Evolutionary conservation across 768 basidiomycete genomes (phyloP).

Genomic region (Rhodotorula graminis): DNA sequence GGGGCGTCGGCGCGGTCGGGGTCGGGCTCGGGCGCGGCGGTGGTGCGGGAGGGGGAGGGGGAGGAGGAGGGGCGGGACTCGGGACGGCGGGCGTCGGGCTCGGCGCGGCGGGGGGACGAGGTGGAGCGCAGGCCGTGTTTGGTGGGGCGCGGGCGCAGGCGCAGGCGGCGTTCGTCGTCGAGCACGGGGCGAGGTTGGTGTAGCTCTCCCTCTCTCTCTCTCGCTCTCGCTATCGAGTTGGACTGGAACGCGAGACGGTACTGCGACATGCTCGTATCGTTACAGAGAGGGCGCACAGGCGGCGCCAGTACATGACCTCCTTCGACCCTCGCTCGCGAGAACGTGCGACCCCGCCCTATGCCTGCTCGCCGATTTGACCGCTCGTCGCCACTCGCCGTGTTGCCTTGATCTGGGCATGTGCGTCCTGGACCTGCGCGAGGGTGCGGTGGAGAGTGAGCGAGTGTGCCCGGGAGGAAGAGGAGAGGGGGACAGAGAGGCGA

Average conservation of each 20-base stretch:
- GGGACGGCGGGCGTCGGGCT: slow-evolving; percentile 16
- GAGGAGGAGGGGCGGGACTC: neutral
- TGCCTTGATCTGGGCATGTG: slow-evolving; percentile 24
- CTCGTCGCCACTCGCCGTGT: slow-evolving; percentile 4
- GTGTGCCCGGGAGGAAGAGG: neutral
- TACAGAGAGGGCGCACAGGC: neutral
- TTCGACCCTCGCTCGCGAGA: too few relatives aligned
- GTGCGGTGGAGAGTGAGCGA: neutral
- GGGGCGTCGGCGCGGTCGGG: neutral
- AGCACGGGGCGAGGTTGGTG: neutral
- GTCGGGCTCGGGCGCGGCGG: neutral
- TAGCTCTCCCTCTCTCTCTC: neutral
- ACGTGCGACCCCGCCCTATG: neutral
- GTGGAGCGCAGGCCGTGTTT: neutral
- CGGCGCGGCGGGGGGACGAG: neutral
- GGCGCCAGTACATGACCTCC: neutral
- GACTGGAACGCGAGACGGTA: neutral
- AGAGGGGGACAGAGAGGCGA: neutral
- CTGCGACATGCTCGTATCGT: neutral
- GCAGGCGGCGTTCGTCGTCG: neutral
- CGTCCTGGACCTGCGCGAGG: slow-evolving; percentile 28
- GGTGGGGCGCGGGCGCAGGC: too few relatives aligned
- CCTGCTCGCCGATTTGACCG: neutral
- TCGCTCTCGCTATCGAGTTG: too few relatives aligned
- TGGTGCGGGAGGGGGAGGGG: neutral